Percentiles rank a stretch among this genome's conserved stretches.
Conservation (phyloP, 2,329 filamentous ascomycete species). For the Pleoardoris graminearum region DNA sequence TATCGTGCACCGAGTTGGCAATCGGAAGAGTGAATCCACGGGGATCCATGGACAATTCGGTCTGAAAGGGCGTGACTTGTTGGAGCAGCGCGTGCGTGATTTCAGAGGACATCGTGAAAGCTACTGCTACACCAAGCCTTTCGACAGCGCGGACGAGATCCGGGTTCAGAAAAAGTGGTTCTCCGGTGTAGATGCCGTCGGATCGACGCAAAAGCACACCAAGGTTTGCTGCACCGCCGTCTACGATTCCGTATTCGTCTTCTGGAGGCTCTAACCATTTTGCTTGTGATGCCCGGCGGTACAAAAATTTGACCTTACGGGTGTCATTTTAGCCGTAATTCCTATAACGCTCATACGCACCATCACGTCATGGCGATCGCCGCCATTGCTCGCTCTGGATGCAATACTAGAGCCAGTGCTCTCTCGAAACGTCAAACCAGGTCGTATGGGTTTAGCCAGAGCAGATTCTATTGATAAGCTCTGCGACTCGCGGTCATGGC, state of each 20-base stretch:
- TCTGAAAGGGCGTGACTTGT: conserved; percentile 46
- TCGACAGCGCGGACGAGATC: conserved; percentile 49
- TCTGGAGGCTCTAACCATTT: conserved; percentile 35
- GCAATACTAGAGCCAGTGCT: conserved; percentile 25
- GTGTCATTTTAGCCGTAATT: no score
- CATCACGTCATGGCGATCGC: conserved; percentile 29
- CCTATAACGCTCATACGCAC: no score
- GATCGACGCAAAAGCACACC: conserved; percentile 72
- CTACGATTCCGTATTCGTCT: conserved; percentile 32
- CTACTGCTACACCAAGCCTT: conserved; percentile 51
- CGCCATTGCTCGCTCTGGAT: conserved; percentile 22
- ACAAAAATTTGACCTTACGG: conserved; percentile 31
- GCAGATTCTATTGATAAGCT: conserved; percentile 15
- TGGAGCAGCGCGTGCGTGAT: conserved; percentile 52
- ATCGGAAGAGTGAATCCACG: conserved; percentile 52
- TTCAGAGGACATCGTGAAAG: conserved; percentile 55
- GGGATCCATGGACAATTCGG: conserved; percentile 44
- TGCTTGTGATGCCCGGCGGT: conserved; percentile 25
- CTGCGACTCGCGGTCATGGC: conserved; percentile 20
- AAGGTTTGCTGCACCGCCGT: conserved; percentile 23
- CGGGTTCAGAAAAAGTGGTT: conserved; percentile 47
- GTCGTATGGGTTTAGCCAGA: conserved; percentile 18
- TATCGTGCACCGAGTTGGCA: conserved; percentile 49
- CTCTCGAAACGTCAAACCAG: conserved; percentile 17
- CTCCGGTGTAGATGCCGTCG: conserved; percentile 66